These are phyloP conservation scores for Metschnikowia santaceciliae DNA, from an alignment of 805 yeast species.

Conservation along the genomic window DNA sequence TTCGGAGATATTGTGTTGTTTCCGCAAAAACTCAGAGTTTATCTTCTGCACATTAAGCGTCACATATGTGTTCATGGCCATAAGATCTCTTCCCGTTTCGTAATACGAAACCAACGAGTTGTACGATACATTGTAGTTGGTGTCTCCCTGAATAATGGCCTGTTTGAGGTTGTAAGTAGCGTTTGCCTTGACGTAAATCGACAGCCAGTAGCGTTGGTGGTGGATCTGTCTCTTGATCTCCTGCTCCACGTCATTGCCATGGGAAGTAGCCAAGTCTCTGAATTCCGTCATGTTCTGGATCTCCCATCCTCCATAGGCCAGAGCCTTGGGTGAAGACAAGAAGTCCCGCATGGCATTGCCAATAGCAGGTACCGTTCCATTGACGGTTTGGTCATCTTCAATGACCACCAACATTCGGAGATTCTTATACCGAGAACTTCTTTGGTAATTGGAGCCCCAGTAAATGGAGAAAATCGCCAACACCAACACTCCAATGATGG, in stretches of 20 bases:
- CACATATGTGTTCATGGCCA: slow-evolving; percentile 41
- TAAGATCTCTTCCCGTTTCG: slow-evolving; percentile 64
- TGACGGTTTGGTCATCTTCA: slow-evolving; percentile 26
- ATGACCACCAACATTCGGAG: slow-evolving; percentile 38
- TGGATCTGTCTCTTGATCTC: slow-evolving; percentile 45
- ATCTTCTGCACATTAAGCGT: slow-evolving; percentile 40
- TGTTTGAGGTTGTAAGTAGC: slow-evolving; percentile 39
- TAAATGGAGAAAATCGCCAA: slow-evolving; percentile 40
- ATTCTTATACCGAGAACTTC: slow-evolving; percentile 27
- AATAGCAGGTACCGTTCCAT: slow-evolving; percentile 25
- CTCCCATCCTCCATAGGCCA: slow-evolving; percentile 35
- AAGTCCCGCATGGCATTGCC: slow-evolving; percentile 21
- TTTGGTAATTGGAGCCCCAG: slow-evolving; percentile 46
- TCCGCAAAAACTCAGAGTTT: slow-evolving; percentile 27
- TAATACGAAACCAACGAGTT: slow-evolving; percentile 40
- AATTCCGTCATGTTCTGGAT: slow-evolving; percentile 28
- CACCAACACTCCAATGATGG: slow-evolving; percentile 33
- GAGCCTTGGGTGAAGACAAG: slow-evolving; percentile 17
- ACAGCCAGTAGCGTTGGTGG: slow-evolving; percentile 60
- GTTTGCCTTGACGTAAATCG: slow-evolving; percentile 49
- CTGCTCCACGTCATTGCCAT: slow-evolving; percentile 24
- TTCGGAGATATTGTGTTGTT: slow-evolving; percentile 21
- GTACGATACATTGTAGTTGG: slow-evolving; percentile 26
- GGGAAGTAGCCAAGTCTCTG: slow-evolving; percentile 23
- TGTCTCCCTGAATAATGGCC: slow-evolving; percentile 38